Evolutionary conservation across 441 rosid genomes (phyloP).

Genomic region (Kokia cookei): DNA sequence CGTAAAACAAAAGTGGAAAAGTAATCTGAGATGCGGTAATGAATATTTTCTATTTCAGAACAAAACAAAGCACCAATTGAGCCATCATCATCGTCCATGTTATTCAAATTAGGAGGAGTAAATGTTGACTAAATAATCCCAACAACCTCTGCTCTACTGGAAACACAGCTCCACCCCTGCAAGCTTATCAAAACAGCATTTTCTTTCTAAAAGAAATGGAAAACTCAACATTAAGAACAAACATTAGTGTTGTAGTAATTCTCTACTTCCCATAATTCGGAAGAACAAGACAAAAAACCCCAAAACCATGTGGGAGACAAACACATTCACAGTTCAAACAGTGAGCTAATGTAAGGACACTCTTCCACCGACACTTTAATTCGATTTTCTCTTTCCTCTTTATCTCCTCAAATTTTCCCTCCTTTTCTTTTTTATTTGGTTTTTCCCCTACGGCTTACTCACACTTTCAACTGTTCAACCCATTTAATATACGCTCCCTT

Average conservation of each 20-base stretch:
- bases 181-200: too few species aligned
- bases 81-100: too few species aligned
- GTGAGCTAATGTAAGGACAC: neutral
- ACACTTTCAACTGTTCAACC: neutral
- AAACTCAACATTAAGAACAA: too few species aligned
- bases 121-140: too few species aligned
- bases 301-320: conserved; percentile 17
- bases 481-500: neutral
- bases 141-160: too few species aligned
- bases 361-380: conserved; percentile 42
- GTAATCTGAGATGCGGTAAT: too few species aligned
- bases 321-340: neutral
- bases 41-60: neutral
- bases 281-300: neutral
- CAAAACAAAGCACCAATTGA: neutral
- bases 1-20: too few species aligned
- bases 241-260: too few species aligned
- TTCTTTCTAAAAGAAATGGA: too few species aligned
- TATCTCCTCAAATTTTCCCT: conserved; percentile 30
- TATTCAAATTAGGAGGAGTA: too few species aligned
- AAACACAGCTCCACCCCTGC: too few species aligned
- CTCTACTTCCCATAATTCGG: neutral
- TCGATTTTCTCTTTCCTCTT: neutral
- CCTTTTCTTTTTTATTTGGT: neutral
- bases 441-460: neutral